Percentiles rank a stretch among this genome's conserved stretches.
These are phyloP conservation scores for Pyrenophora graminea DNA, from an alignment of 2,329 filamentous ascomycete genomes.

Conservation along the genomic window DNA sequence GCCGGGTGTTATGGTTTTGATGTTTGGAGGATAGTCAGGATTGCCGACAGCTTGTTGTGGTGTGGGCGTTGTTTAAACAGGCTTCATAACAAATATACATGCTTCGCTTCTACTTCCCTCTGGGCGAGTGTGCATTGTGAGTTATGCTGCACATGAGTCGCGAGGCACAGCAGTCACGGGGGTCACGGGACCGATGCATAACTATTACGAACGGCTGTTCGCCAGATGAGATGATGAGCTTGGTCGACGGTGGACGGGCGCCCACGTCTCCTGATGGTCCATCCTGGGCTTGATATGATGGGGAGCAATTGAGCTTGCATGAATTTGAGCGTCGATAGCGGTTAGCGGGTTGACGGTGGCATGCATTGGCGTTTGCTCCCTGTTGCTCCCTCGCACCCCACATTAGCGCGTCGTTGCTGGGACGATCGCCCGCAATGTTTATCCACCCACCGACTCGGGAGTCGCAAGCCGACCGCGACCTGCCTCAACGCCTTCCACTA, in stretches of 20 bases:
- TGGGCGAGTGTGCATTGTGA: no score
- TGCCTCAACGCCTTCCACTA: conserved; percentile 22
- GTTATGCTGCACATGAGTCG: no score
- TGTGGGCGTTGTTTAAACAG: conserved; percentile 2
- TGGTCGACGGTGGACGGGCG: no score
- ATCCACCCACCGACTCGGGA: conserved; percentile 15
- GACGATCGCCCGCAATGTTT: conserved; percentile 23
- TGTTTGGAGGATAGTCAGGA: background rate
- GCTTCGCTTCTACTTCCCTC: conserved; percentile 3
- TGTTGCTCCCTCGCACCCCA: conserved; percentile 12
- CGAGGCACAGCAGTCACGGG: no score
- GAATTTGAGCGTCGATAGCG: conserved; percentile 6
- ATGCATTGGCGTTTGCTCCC: conserved; percentile 13
- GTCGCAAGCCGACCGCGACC: conserved; percentile 12
- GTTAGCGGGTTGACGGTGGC: conserved; percentile 7
- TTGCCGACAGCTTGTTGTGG: background rate
- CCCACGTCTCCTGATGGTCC: background rate
- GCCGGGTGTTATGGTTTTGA: background rate
- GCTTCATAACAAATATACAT: conserved; percentile 10
- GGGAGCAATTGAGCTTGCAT: background rate
- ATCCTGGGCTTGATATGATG: background rate
- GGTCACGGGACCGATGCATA: no score
- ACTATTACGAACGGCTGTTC: no score
- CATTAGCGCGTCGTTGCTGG: conserved; percentile 21
- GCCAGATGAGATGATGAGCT: no score